Percentiles rank a stretch among this genome's conserved stretches.
phyloP scores from a whole-genome alignment of 352 stramenopile species.

The Pythium rhizo-oryzae region DNA sequence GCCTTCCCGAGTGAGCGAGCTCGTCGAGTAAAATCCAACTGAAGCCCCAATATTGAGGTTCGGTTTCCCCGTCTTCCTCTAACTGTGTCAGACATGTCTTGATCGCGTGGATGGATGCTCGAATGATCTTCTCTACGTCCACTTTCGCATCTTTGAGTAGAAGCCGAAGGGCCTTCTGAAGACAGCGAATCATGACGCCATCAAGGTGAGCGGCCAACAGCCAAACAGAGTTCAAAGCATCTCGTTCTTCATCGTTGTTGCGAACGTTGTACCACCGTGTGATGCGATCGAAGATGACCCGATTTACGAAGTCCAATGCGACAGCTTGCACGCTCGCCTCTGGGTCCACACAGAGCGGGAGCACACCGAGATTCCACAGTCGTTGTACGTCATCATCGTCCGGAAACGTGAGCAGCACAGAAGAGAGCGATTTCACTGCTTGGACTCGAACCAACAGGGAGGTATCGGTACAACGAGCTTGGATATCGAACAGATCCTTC shows the following conservation, averaged over 20 bases:
- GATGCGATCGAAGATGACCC: conserved; percentile 69
- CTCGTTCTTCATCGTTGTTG: conserved; percentile 33
- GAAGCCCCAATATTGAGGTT: conserved; percentile 70
- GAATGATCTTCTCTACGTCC: conserved; percentile 53
- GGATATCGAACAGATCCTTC: conserved; percentile 78
- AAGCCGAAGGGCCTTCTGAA: conserved; percentile 72
- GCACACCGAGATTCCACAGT: conserved; percentile 83
- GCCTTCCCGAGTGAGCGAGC: conserved; percentile 57
- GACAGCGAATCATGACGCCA: conserved; percentile 73
- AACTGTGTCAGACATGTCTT: conserved; percentile 50
- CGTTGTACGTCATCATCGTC: conserved; percentile 70
- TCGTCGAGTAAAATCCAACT: conserved; percentile 87
- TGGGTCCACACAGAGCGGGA: conserved; percentile 81
- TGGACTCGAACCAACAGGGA: conserved; percentile 83
- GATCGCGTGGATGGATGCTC: conserved; percentile 67
- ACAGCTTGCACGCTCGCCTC: conserved; percentile 76
- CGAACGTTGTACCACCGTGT: conserved; percentile 56
- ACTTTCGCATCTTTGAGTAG: conserved; percentile 71
- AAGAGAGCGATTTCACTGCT: conserved; percentile 79
- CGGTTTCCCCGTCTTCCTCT: conserved; percentile 40
- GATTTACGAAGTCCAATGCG: conserved; percentile 57
- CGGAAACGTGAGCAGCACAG: conserved; percentile 75
- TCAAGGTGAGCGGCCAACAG: conserved; percentile 71
- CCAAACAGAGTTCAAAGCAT: conserved; percentile 55
- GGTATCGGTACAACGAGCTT: conserved; percentile 70